phyloP scores from a whole-genome alignment of 2,329 filamentous ascomycete species.

The Fusarium foetens region DNA sequence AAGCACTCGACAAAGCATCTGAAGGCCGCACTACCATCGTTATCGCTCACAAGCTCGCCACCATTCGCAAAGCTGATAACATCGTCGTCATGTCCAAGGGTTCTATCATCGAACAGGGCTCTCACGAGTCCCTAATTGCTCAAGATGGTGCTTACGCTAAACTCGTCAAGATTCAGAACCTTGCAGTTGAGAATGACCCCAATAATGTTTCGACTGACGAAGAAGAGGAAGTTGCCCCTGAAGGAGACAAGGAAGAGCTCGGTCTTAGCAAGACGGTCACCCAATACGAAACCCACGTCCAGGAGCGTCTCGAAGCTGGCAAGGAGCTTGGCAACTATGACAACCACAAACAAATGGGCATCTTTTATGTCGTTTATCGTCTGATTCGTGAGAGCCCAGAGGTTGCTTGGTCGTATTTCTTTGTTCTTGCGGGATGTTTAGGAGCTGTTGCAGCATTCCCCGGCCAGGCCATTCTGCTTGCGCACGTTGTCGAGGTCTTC shows the following conservation, averaged over 20 bases:
- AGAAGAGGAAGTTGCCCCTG: slow-evolving; percentile 37
- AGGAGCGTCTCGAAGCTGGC: slow-evolving; percentile 47
- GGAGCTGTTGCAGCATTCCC: slow-evolving; percentile 53
- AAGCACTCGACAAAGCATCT: slow-evolving; percentile 63
- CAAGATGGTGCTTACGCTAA: slow-evolving; percentile 60
- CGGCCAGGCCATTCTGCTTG: slow-evolving; percentile 56
- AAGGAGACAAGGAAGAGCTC: slow-evolving; percentile 29
- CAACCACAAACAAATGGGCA: slow-evolving; percentile 46
- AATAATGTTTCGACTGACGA: slow-evolving; percentile 39
- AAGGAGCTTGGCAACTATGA: slow-evolving; percentile 53
- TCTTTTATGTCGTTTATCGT: slow-evolving; percentile 46
- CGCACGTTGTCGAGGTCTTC: slow-evolving; percentile 56
- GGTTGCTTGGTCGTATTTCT: slow-evolving; percentile 50
- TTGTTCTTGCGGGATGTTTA: slow-evolving; percentile 46
- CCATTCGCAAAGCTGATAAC: slow-evolving; percentile 47
- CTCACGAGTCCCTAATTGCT: slow-evolving; percentile 62
- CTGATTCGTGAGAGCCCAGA: slow-evolving; percentile 53
- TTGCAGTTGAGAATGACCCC: slow-evolving; percentile 44
- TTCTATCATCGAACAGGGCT: slow-evolving; percentile 44
- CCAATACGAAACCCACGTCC: slow-evolving; percentile 46
- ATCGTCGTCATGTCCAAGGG: slow-evolving; percentile 46
- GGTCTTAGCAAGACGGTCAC: slow-evolving; percentile 46
- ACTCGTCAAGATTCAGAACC: slow-evolving; percentile 57
- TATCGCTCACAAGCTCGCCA: slow-evolving; percentile 68
- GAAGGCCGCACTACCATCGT: slow-evolving; percentile 69